phyloP scores from a whole-genome alignment of 2,329 filamentous ascomycete species.

The Aspergillus eucalypticola region DNA sequence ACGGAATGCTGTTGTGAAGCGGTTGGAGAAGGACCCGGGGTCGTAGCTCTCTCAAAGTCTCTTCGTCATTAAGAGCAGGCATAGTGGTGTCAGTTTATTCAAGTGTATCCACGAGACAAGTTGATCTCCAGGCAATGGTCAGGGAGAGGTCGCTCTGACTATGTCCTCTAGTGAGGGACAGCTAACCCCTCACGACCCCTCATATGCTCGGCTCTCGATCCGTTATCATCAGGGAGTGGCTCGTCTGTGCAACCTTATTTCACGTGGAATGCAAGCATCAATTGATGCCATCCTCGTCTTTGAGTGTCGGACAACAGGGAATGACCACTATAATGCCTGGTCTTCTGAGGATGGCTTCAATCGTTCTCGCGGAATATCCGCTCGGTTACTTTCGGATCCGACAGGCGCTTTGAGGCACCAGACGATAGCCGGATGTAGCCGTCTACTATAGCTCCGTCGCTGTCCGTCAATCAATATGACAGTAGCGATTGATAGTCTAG shows the following conservation, averaged over 20 bases:
- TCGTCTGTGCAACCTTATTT: background rate
- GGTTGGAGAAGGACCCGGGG: slow-evolving; percentile 33
- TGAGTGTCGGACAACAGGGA: background rate
- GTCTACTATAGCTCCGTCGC: background rate
- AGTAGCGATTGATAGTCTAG: too few relatives aligned
- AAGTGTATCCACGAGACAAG: too few relatives aligned
- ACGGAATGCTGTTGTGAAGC: slow-evolving; percentile 46
- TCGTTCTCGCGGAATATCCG: background rate
- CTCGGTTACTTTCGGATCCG: slow-evolving; percentile 3
- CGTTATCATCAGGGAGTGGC: background rate
- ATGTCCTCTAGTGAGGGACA: background rate
- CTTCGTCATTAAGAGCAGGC: slow-evolving; percentile 17
- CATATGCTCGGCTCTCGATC: background rate
- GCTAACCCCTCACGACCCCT: background rate
- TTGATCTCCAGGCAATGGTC: background rate
- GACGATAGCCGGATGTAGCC: background rate
- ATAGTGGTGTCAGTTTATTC: background rate
- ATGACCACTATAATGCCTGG: background rate
- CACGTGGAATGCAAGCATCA: background rate
- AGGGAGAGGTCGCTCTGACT: background rate
- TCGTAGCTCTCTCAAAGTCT: slow-evolving; percentile 27
- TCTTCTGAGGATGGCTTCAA: background rate
- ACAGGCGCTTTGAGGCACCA: background rate
- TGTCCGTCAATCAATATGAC: background rate
- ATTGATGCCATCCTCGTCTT: background rate